phyloP scores from a whole-genome alignment of 768 basidiomycete species.

The Gloeostereum incarnatum region DNA sequence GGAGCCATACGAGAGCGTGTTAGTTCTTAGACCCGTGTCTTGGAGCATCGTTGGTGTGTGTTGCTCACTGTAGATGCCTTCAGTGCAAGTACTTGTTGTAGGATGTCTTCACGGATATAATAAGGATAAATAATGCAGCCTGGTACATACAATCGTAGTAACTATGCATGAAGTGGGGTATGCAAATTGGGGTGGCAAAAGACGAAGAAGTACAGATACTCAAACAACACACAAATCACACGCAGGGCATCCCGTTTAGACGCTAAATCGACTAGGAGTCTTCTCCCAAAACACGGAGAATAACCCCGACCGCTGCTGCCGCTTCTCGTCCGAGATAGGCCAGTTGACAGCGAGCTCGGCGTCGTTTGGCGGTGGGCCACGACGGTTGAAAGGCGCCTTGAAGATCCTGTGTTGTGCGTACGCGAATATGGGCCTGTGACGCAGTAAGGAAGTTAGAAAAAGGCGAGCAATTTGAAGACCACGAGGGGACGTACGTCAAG shows the following conservation, averaged over 20 bases:
- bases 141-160: no score
- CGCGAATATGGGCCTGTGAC: conserved; percentile 39
- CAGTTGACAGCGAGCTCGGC: conserved; percentile 12
- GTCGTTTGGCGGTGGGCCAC: conserved; percentile 13
- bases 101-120: no score
- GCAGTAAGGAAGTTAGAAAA: neutral
- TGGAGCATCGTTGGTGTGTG: no score
- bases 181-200: no score
- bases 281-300: conserved; percentile 17
- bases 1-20: conserved; percentile 10
- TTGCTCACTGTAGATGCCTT: no score
- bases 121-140: no score
- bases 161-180: no score
- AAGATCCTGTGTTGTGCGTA: conserved; percentile 45
- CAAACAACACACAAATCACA: no score
- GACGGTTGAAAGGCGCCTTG: conserved; percentile 35
- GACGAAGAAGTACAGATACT: no score
- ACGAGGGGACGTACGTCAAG: conserved; percentile 37
- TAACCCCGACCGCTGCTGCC: conserved; percentile 12
- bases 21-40: conserved; percentile 7
- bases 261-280: neutral
- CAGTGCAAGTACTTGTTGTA: no score
- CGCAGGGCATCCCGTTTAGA: no score
- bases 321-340: conserved; percentile 6
- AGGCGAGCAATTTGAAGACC: conserved; percentile 1